Base-by-base conservation (phyloP, 2,329 filamentous ascomycete genomes). In the Cladophialophora bantiana region DNA sequence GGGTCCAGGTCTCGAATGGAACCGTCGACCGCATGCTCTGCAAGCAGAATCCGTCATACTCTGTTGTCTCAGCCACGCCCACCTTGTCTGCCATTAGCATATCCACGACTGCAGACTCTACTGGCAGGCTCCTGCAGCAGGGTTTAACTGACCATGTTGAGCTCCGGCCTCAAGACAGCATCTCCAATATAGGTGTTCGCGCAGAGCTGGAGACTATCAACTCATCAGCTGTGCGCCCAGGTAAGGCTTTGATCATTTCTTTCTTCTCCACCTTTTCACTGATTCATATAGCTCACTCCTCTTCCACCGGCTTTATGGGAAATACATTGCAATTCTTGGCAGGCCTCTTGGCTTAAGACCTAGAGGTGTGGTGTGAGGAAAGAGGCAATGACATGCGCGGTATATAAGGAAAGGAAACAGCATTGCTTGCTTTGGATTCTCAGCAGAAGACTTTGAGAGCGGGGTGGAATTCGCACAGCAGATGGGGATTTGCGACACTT, bases 101-200 rank as follows among this genome's bases (percentile, higher is more conserved):
- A 18, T 15, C 13, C 52, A 34, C 34, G 6, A 20, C 52, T 36
- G n/a, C 26, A 34, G 48, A 60, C 35, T 53, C 66, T 45, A 34
- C 34, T 2, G 62, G 45, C 36, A 58, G 52, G 42, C 53, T 66
- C 42, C 57, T 53, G n/a, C 59, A 66, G n/a, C 42, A 60, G 32
- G 42, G 50, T 4, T 13, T 66, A 5, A 58, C 42, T 26, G 42
- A 62, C 20, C 12, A 26, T 36, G 48, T 18, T 35, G 59, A 58
- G 13, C 40, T 66, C 31, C 64, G 48, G 3, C 64, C 64, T 18
- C 59, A 62, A 54, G 64, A 66, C 42, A 66, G 59, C 26, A 15
- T 59, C 34, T 66, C 59, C 20, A 62, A 62, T 12, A 31, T 53
- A 5, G 45, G 42, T 31, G 45, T 36, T 52, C 32, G 12, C 18